A percentile compares a stretch with the other conserved stretches of the same genome.
These are phyloP conservation scores for Cinnamomum chago DNA, from an alignment of 164 flowering plant species.

Conservation along the genomic window DNA sequence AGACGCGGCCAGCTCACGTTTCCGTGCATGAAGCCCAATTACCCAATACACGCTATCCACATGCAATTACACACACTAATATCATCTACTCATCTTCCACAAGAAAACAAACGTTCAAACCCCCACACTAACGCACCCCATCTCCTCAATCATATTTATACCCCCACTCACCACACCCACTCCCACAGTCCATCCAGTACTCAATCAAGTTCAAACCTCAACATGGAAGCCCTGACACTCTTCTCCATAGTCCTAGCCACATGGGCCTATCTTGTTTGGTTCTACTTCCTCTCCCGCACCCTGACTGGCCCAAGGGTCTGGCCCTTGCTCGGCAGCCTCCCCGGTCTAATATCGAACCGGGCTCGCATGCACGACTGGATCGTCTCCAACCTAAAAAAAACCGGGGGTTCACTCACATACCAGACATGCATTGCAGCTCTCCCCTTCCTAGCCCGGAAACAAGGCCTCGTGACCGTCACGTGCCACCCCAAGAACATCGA, in stretches of 20 bases:
- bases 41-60: too few species aligned
- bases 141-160: not conserved
- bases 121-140: too few species aligned
- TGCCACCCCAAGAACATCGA: slow-evolving; percentile 82
- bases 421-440: slow-evolving; percentile 62
- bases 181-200: not conserved
- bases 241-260: slow-evolving; percentile 20
- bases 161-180: not conserved
- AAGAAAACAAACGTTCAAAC: too few species aligned
- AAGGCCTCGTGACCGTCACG: slow-evolving; percentile 75
- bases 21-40: too few species aligned
- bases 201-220: not conserved
- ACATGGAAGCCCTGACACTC: slow-evolving; percentile 36
- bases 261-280: slow-evolving; percentile 59
- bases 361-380: slow-evolving; percentile 77
- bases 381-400: slow-evolving; percentile 44
- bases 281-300: slow-evolving; percentile 36
- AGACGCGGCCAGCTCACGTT: too few species aligned
- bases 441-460: slow-evolving; percentile 56
- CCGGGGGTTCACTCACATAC: slow-evolving; percentile 59
- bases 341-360: slow-evolving; percentile 49
- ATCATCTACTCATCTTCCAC: too few species aligned
- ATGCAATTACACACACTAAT: too few species aligned
- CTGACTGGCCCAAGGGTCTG: slow-evolving; percentile 64
- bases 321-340: slow-evolving; percentile 73